phyloP scores from a whole-genome alignment of 768 basidiomycete genomes.

The Lepiota venenata region DNA sequence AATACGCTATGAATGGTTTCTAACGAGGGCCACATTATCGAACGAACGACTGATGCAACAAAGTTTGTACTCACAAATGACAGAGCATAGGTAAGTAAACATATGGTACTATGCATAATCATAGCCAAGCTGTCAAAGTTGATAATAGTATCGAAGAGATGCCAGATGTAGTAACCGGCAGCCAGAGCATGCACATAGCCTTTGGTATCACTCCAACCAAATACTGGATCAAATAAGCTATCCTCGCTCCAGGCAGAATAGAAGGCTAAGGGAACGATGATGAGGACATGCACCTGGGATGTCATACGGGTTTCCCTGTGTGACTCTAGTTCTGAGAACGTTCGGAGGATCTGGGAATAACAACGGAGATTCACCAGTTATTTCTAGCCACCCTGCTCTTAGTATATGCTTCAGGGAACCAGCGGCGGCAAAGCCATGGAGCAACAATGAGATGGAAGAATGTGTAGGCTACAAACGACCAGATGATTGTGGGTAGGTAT shows the following conservation, averaged over 20 bases:
- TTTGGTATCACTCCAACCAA: slow-evolving; percentile 65
- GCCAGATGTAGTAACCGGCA: slow-evolving; percentile 84
- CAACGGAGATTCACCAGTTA: slow-evolving; percentile 48
- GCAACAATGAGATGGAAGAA: slow-evolving; percentile 55
- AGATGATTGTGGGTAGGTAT: slow-evolving; percentile 51
- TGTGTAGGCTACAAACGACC: slow-evolving; percentile 55
- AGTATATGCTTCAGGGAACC: slow-evolving; percentile 49
- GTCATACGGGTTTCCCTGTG: slow-evolving; percentile 66
- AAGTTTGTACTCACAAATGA: slow-evolving; percentile 52
- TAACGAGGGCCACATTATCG: slow-evolving; percentile 17
- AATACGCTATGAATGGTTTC: slow-evolving; percentile 80
- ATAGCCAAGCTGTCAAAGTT: slow-evolving; percentile 74
- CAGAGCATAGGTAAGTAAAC: slow-evolving; percentile 61
- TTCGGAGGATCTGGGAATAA: background rate
- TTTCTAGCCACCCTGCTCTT: slow-evolving; percentile 46
- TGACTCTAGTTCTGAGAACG: slow-evolving; percentile 10
- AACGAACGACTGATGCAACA: background rate
- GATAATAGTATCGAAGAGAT: slow-evolving; percentile 63
- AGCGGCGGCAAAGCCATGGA: slow-evolving; percentile 44
- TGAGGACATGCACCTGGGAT: slow-evolving; percentile 68
- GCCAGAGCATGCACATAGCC: slow-evolving; percentile 67
- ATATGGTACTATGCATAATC: slow-evolving; percentile 72
- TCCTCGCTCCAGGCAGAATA: slow-evolving; percentile 41
- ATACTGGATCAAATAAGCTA: slow-evolving; percentile 60
- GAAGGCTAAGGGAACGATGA: slow-evolving; percentile 63